Evolutionary conservation across 495 filamentous ascomycete species (phyloP), one percentile per base, ranked within the genome.

Genomic region (Xylaria longipes): DNA sequence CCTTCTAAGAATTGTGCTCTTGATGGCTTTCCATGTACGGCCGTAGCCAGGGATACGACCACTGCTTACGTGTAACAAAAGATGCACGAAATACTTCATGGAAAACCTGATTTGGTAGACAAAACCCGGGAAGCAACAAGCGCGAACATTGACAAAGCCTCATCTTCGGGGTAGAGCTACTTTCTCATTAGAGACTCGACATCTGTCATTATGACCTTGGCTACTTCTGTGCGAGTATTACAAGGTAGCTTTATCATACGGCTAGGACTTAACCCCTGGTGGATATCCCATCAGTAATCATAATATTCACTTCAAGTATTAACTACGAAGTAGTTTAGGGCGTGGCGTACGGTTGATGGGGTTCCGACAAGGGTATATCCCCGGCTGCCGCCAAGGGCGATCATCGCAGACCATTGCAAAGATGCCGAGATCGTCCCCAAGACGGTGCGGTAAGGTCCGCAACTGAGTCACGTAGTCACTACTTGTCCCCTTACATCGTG

Each of bases 351-450:
- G 39, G 35, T 17, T 39, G 52, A 46, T 33, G 61, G 29, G 37
- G 61, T 11, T 33, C 27, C 15, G 66, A 60, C 66, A 45, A 37
- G 66, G 66, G 54, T 69, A 39, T 37, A 27, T 17, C 69, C 61
- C 50, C 22, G 50, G 27, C 52, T 48, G 69, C 69, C 69, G 69
- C 69, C 69, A 71, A 71, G 69, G 69, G 48, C 62, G 69, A 71
- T 71, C 69, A 71, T 58, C 20, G 22, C 41, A 61, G 45, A 31
- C 39, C 56, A 57, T 37, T 31, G 65, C 25, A 39, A 31, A 57
- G 37, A 31, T 68, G 48, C 50, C 65, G 35, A 46, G 65, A 35
- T 37, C 43, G 11, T 58, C 37, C 65, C 33, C 29, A 57, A 48
- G 31, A 25, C 60, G 56, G 58, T 54, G 68, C 58, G 68, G 68